These are phyloP conservation scores for Aspergillus nanangensis DNA, from an alignment of 495 filamentous ascomycete species.

Conservation along the genomic window DNA sequence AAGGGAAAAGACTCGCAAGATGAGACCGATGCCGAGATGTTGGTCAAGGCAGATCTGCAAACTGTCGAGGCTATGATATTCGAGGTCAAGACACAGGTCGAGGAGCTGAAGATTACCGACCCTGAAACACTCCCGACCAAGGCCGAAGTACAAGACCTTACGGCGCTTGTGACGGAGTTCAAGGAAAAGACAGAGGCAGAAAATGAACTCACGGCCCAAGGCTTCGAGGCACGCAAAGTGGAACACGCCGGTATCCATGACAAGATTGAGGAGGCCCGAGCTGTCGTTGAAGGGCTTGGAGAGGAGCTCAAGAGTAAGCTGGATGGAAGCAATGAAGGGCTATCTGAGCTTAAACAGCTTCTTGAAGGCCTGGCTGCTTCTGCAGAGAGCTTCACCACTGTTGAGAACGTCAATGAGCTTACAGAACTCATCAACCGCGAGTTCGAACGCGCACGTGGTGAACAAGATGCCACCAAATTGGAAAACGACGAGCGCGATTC, in stretches of 20 bases:
- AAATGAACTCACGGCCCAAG: slow-evolving; percentile 68
- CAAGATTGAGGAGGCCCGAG: slow-evolving; percentile 55
- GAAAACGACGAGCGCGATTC: slow-evolving; percentile 76
- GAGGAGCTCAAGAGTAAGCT: slow-evolving; percentile 63
- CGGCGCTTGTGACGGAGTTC: slow-evolving; percentile 65
- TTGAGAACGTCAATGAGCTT: slow-evolving; percentile 70
- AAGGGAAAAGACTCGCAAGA: slow-evolving; percentile 53
- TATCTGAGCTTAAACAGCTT: slow-evolving; percentile 54
- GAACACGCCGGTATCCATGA: slow-evolving; percentile 57
- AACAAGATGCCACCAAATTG: slow-evolving; percentile 62
- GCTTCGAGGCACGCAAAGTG: slow-evolving; percentile 70
- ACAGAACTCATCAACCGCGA: slow-evolving; percentile 74
- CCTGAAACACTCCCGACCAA: slow-evolving; percentile 59
- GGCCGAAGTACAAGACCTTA: slow-evolving; percentile 58
- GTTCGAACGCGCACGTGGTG: slow-evolving; percentile 71
- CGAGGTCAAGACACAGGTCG: slow-evolving; percentile 72
- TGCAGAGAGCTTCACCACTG: slow-evolving; percentile 52
- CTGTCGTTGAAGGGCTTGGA: slow-evolving; percentile 54
- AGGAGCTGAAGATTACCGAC: slow-evolving; percentile 64
- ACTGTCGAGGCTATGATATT: slow-evolving; percentile 71
- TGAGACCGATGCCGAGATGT: slow-evolving; percentile 58
- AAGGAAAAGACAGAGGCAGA: slow-evolving; percentile 63
- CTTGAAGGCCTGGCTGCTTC: slow-evolving; percentile 59
- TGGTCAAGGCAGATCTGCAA: slow-evolving; percentile 75
- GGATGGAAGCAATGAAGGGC: slow-evolving; percentile 49